Conservation (phyloP, 352 stramenopile species). For the Hyaloperonospora brassicae region DNA sequence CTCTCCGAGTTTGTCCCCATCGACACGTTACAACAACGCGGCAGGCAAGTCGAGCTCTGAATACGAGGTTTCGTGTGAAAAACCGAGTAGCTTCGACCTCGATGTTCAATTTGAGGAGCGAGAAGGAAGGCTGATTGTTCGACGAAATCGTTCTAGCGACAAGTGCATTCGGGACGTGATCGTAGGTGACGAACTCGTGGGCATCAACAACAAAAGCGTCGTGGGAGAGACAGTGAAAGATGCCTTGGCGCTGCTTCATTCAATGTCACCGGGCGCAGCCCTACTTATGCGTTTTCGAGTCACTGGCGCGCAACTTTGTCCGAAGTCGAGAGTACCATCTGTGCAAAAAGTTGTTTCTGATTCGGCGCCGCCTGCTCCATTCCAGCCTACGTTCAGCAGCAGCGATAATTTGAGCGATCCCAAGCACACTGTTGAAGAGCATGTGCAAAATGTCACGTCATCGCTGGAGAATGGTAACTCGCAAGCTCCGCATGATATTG, state of each 20-base stretch:
- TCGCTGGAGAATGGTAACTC: conserved; percentile 28
- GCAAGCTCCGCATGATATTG: conserved; percentile 15
- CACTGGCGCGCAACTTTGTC: conserved; percentile 16
- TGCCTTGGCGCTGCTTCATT: conserved; percentile 27
- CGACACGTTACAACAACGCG: conserved; percentile 64
- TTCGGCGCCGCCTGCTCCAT: conserved; percentile 13
- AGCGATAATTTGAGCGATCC: background rate
- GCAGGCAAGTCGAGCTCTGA: conserved; percentile 58
- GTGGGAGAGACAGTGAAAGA: conserved; percentile 32
- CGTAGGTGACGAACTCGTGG: conserved; percentile 54
- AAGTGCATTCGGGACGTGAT: conserved; percentile 22
- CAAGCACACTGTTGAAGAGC: conserved; percentile 21
- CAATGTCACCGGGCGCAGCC: conserved; percentile 24
- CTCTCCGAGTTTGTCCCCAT: conserved; percentile 52
- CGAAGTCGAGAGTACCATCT: conserved; percentile 5
- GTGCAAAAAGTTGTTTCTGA: conserved; percentile 12
- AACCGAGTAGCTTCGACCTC: conserved; percentile 24
- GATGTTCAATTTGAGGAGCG: conserved; percentile 40
- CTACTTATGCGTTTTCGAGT: conserved; percentile 46
- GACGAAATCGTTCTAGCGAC: conserved; percentile 18
- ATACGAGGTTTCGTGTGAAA: conserved; percentile 57
- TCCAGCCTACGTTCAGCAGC: conserved; percentile 13
- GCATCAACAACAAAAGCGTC: conserved; percentile 48
- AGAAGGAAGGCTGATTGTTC: conserved; percentile 35
- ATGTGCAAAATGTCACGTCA: conserved; percentile 28